A percentile compares a stretch with the other conserved stretches of the same genome.
These are phyloP conservation scores for Exserohilum rostratum DNA, from an alignment of 2,329 filamentous ascomycete genomes.

Conservation along the genomic window DNA sequence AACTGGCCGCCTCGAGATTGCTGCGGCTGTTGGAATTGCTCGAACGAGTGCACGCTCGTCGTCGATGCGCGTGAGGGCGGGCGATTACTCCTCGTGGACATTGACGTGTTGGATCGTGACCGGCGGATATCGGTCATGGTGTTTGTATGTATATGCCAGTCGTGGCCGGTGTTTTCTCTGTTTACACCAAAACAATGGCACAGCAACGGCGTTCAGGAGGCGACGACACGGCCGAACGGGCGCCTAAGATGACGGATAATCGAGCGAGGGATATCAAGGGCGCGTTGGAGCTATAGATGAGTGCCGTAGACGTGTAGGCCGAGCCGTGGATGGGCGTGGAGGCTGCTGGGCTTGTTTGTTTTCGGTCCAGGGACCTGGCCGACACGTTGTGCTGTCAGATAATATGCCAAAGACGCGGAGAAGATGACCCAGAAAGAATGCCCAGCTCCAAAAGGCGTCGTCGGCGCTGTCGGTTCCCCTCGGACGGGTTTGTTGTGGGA, in stretches of 20 bases:
- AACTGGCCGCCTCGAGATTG: slow-evolving; percentile 23
- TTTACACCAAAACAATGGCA: slow-evolving; percentile 46
- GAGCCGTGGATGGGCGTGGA: slow-evolving; percentile 3
- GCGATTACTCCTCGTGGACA: slow-evolving; percentile 52
- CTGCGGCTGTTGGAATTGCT: slow-evolving; percentile 37
- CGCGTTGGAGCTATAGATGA: slow-evolving; percentile 3
- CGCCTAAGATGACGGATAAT: background rate
- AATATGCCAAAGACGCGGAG: slow-evolving; percentile 14
- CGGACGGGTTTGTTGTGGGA: slow-evolving; percentile 34
- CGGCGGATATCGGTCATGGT: slow-evolving; percentile 49
- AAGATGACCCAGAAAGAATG: slow-evolving; percentile 24
- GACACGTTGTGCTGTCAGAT: slow-evolving; percentile 13
- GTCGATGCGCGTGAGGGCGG: slow-evolving; percentile 57
- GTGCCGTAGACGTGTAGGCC: slow-evolving; percentile 4
- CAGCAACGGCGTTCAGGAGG: slow-evolving; percentile 18
- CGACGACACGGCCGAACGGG: slow-evolving; percentile 1
- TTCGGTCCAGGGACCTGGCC: slow-evolving; percentile 13
- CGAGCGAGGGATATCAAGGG: background rate
- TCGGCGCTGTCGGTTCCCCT: slow-evolving; percentile 25
- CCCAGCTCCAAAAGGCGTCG: slow-evolving; percentile 24
- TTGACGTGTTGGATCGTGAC: slow-evolving; percentile 55
- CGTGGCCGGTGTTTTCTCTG: slow-evolving; percentile 25
- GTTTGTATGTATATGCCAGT: slow-evolving; percentile 26
- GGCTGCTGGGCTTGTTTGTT: slow-evolving; percentile 25
- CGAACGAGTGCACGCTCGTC: slow-evolving; percentile 53